Conservation (phyloP, 192 early-diverging fungal genomes). For the Diversispora epigaea region DNA sequence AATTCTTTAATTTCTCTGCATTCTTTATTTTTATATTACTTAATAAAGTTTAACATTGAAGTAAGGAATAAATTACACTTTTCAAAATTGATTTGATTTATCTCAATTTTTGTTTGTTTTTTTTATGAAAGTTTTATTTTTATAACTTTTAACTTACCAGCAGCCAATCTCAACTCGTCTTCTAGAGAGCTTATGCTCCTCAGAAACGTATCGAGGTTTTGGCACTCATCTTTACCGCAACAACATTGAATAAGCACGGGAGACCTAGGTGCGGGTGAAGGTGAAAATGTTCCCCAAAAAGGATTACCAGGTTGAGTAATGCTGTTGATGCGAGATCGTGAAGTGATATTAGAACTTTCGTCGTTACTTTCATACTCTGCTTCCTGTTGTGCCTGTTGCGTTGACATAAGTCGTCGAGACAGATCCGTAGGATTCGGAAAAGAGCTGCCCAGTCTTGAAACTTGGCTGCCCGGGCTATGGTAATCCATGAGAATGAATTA, state of each 20-base stretch:
- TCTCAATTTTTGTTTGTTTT: no score
- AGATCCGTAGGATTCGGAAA: constrained; percentile 13
- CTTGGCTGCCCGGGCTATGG: not conserved
- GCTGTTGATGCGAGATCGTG: constrained; percentile 18
- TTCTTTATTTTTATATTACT: no score
- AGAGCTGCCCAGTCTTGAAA: not conserved
- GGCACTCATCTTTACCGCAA: constrained; percentile 34
- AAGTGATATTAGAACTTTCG: not conserved
- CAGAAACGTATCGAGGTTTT: constrained; percentile 5
- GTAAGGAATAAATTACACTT: no score
- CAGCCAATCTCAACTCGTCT: constrained; percentile 43
- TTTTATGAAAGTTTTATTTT: not conserved
- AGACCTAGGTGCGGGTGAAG: constrained; percentile 14
- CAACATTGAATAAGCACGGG: constrained; percentile 32
- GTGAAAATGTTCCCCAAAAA: constrained; percentile 18
- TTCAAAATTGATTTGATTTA: no score
- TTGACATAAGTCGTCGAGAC: not conserved
- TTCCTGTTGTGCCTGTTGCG: constrained; percentile 1
- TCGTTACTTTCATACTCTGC: constrained; percentile 8
- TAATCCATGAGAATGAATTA: not conserved
- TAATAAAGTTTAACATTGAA: no score
- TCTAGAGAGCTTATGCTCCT: constrained; percentile 35
- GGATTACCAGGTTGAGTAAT: not conserved
- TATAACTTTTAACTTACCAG: constrained; percentile 35
- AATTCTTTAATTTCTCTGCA: no score